Evolutionary conservation across 257 asterid genomes (phyloP).

Genomic region (Petunia secreta): DNA sequence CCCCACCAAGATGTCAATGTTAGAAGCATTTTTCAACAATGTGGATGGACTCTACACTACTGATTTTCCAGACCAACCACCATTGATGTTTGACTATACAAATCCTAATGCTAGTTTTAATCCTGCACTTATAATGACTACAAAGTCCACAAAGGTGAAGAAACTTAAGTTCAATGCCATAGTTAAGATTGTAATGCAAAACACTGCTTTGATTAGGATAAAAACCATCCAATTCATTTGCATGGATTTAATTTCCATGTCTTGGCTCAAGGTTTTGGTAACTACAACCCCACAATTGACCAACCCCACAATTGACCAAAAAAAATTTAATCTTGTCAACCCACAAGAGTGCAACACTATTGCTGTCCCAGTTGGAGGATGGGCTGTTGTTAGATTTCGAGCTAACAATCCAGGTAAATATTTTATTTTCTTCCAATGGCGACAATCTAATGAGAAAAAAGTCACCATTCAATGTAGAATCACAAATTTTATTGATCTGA

Average conservation of each 20-base stretch:
- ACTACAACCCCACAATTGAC: conserved; percentile 20
- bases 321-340: conserved; percentile 18
- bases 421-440: conserved; percentile 27
- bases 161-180: conserved; percentile 24
- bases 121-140: conserved; percentile 22
- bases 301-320: background rate
- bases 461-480: conserved; percentile 30
- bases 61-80: conserved; percentile 25
- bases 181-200: conserved; percentile 22
- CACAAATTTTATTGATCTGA: background rate
- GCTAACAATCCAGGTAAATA: conserved; percentile 24
- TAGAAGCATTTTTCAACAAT: conserved; percentile 24
- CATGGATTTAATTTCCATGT: conserved; percentile 26
- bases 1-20: conserved; percentile 21
- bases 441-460: conserved; percentile 37
- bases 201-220: conserved; percentile 21
- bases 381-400: conserved; percentile 28
- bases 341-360: conserved; percentile 29
- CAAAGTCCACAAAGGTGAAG: conserved; percentile 29
- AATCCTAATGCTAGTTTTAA: conserved; percentile 12
- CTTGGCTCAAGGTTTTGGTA: conserved; percentile 27
- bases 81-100: conserved; percentile 21
- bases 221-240: conserved; percentile 28
- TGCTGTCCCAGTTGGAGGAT: conserved; percentile 23
- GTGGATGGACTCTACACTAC: conserved; percentile 17